Evolutionary conservation across 2,329 filamentous ascomycete species (phyloP).

Genomic region (Meredithiella fracta): DNA sequence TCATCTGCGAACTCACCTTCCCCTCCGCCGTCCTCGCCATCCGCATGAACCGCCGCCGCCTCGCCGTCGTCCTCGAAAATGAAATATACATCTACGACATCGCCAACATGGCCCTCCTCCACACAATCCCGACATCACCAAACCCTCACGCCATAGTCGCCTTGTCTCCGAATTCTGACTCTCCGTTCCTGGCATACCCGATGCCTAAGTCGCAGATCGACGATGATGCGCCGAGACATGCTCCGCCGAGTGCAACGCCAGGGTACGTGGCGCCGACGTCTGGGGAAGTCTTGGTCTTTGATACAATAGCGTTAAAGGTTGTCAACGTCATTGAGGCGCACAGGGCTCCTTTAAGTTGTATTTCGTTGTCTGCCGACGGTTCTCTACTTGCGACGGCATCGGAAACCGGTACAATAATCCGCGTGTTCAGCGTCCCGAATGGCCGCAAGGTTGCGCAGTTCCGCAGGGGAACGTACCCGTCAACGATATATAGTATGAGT

Average conservation of each 20-base stretch:
- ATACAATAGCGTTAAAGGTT: constrained; percentile 74
- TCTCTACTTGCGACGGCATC: constrained; percentile 86
- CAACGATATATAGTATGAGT: constrained; percentile 95
- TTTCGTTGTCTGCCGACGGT: constrained; percentile 83
- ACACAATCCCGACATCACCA: constrained; percentile 83
- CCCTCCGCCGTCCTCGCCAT: constrained; percentile 91
- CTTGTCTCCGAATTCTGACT: constrained; percentile 83
- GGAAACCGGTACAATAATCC: constrained; percentile 93
- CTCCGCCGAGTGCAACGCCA: constrained; percentile 46
- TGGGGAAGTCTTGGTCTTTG: constrained; percentile 85
- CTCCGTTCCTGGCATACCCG: constrained; percentile 90
- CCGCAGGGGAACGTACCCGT: constrained; percentile 83
- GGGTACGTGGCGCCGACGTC: constrained; percentile 70
- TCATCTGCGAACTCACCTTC: constrained; percentile 97
- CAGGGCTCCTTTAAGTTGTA: constrained; percentile 74
- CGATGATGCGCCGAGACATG: constrained; percentile 55
- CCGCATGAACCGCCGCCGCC: constrained; percentile 79
- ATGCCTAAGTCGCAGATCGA: constrained; percentile 58
- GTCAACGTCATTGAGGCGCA: constrained; percentile 94
- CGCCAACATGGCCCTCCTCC: constrained; percentile 89
- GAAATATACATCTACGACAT: constrained; percentile 98
- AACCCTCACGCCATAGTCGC: constrained; percentile 86
- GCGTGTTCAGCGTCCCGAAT: constrained; percentile 81
- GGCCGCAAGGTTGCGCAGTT: constrained; percentile 95
- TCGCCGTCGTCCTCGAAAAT: constrained; percentile 86